phyloP scores from a whole-genome alignment of 441 rosid species.

The Hypseocharis bilobata region DNA sequence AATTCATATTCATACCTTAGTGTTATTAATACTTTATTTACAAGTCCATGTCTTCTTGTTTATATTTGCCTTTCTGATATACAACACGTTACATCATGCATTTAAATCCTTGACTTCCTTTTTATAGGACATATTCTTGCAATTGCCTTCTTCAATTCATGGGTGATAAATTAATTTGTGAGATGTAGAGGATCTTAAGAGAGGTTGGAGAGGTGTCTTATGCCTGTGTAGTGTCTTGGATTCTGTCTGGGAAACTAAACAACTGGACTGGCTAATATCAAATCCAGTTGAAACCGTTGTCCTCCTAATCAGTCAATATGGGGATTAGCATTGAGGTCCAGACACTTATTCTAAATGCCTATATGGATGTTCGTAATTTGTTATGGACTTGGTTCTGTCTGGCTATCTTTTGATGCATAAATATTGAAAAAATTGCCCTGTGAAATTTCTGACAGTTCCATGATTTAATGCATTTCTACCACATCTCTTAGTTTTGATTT shows the following conservation, averaged over 20 bases:
- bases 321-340: background rate
- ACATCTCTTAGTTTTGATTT: conserved; percentile 1
- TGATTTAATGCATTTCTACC: background rate
- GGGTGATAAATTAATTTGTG: background rate
- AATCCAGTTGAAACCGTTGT: background rate
- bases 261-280: background rate
- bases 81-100: too few species aligned
- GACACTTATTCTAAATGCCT: background rate
- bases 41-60: too few species aligned
- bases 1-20: too few species aligned
- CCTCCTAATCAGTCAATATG: background rate
- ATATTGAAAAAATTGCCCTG: too few species aligned
- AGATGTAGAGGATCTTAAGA: too few species aligned
- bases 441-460: conserved; percentile 1
- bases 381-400: background rate
- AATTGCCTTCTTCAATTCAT: too few species aligned
- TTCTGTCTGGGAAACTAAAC: background rate
- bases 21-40: too few species aligned
- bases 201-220: too few species aligned
- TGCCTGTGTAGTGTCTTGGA: too few species aligned
- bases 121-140: too few species aligned
- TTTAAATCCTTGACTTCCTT: too few species aligned
- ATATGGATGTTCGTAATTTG: background rate
- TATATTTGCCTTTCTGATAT: too few species aligned
- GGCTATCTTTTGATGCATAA: background rate